Base-by-base conservation (phyloP, 2,329 filamentous ascomycete species). In the Paraphoma chrysanthemicola region DNA sequence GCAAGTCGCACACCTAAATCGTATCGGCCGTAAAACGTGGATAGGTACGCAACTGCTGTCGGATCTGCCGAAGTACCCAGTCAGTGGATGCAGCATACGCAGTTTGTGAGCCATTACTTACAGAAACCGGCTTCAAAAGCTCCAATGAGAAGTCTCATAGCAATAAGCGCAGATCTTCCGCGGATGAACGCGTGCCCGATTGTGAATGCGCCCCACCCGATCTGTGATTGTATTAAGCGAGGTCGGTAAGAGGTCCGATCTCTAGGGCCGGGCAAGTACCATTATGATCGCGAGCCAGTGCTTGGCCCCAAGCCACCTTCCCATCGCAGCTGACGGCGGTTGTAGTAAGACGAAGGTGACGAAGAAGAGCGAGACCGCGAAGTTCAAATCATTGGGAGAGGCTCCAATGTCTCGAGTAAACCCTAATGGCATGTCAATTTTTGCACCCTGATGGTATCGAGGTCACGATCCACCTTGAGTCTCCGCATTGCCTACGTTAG, bases 111-210 rank as follows among this genome's bases (percentile, higher is more conserved):
- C 23, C 23, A 5, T 23, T 2, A 23, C 23, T 23, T 23, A 23
- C 23, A 85, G 71, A 86, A 86, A 0, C 82, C 84, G 0, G 83
- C 83, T 69, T 87, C 85, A 33, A 71, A 75, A 7, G 73, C 67
- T 33, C 83, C 76, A 7, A 85, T 62, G 54, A 68, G 53, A 0
- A 71, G 48, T 18, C 67, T 54, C 18, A 68, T 44, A 29, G 62
- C 55, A 18, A 70, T 62, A n/a, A 71, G 58, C 12, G 64, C 57
- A 4, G 42, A 36, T 10, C 56, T 54, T 3, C 57, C 64, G 38
- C 52, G 63, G 31, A 70, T 63, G 44, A 65, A 67, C 2, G 66
- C 63, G 42, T 72, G 66, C 14, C 59, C 59, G 36, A 70, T 16
- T 31, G 68, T 71, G 39, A 63, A 58, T 10, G 59, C 41, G 11